Conservation (phyloP, 352 stramenopile genomes). For the Phytophthora aleatoria region DNA sequence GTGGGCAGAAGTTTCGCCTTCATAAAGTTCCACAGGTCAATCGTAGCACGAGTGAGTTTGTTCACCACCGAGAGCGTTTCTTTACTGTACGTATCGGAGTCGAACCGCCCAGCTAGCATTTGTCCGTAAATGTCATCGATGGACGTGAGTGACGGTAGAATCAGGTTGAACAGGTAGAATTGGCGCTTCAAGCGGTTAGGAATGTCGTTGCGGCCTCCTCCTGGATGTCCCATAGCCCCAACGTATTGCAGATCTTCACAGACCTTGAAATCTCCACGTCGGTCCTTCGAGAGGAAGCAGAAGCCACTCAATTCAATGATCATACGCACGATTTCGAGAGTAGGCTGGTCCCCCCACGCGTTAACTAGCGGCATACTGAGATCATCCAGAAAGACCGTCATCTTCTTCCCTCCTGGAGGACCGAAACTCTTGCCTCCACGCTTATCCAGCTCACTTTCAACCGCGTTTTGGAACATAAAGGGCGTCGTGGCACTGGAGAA, state of each 20-base stretch:
- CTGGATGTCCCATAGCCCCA: slow-evolving; percentile 97
- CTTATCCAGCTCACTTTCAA: slow-evolving; percentile 99
- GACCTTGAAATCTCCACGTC: slow-evolving; percentile 98
- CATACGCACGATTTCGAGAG: slow-evolving; percentile 97
- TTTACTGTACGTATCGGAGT: slow-evolving; percentile 84
- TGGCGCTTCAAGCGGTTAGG: slow-evolving; percentile 99
- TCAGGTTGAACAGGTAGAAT: slow-evolving; percentile 99
- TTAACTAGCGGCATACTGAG: slow-evolving; percentile 98
- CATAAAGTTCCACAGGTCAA: slow-evolving; percentile 97
- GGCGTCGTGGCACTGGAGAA: slow-evolving; percentile 98
- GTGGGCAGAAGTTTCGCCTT: slow-evolving; percentile 98
- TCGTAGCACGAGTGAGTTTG: slow-evolving; percentile 96
- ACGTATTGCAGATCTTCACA: slow-evolving; percentile 98
- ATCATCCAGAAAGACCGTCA: slow-evolving; percentile 99
- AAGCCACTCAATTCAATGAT: slow-evolving; percentile 97
- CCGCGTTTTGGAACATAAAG: slow-evolving; percentile 98
- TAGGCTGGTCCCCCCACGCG: slow-evolving; percentile 98
- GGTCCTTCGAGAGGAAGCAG: slow-evolving; percentile 98
- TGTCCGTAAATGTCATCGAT: slow-evolving; percentile 99
- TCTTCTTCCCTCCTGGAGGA: slow-evolving; percentile 97
- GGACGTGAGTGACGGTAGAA: slow-evolving; percentile 96
- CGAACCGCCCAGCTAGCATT: slow-evolving; percentile 96
- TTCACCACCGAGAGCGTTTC: slow-evolving; percentile 87
- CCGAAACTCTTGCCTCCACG: slow-evolving; percentile 98
- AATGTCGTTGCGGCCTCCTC: slow-evolving; percentile 98